Evolutionary conservation across 257 asterid species (phyloP).

Genomic region (Buddleja alternifolia): DNA sequence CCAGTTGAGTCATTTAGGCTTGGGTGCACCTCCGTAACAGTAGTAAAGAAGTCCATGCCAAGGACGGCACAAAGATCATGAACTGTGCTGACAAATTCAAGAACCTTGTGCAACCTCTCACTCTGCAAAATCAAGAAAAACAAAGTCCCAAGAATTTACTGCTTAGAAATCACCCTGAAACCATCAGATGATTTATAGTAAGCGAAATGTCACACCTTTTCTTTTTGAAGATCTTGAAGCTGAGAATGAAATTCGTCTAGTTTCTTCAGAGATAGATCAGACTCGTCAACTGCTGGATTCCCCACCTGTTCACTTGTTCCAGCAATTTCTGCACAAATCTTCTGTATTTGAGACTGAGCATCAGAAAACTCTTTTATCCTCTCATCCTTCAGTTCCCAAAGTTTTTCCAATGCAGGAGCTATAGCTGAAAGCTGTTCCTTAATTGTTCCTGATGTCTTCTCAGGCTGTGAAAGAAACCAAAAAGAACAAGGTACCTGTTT

Average conservation of each 20-base stretch:
- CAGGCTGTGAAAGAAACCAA: constrained; percentile 61
- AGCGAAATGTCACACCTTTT: constrained; percentile 44
- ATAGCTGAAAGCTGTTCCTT: constrained; percentile 94
- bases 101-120: constrained; percentile 69
- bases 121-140: constrained; percentile 44
- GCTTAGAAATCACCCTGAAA: neutral
- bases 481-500: neutral
- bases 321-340: constrained; percentile 57
- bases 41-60: constrained; percentile 60
- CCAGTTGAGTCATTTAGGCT: constrained; percentile 62
- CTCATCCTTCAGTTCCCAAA: constrained; percentile 64
- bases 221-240: constrained; percentile 69
- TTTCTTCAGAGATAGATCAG: constrained; percentile 60
- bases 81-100: constrained; percentile 67
- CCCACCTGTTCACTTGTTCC: constrained; percentile 47
- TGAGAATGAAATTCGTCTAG: constrained; percentile 57
- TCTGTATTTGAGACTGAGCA: constrained; percentile 65
- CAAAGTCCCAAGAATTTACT: neutral
- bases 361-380: constrained; percentile 58
- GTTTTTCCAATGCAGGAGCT: constrained; percentile 75
- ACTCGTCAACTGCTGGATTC: constrained; percentile 49
- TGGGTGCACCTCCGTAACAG: constrained; percentile 65
- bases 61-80: constrained; percentile 77
- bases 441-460: constrained; percentile 89
- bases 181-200: neutral